phyloP scores from a whole-genome alignment of 106 monocot genomes.

The Iris macrosiphon region DNA sequence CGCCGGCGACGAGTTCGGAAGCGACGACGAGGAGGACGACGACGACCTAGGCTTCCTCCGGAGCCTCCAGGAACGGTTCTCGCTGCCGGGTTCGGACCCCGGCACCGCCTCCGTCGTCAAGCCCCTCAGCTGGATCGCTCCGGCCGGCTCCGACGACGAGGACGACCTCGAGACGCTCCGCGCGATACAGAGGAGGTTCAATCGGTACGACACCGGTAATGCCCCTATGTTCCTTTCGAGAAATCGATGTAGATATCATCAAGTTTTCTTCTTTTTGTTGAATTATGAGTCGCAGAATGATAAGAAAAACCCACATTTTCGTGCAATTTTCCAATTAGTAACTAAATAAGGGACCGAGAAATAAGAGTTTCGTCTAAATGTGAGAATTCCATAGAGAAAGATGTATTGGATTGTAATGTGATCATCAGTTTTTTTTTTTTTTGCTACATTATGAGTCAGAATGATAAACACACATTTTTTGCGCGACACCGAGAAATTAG shows the following conservation, averaged over 20 bases:
- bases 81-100: background rate
- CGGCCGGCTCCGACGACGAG: conserved; percentile 43
- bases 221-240: background rate
- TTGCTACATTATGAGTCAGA: too few species aligned
- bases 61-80: conserved; percentile 39
- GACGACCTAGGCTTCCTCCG: conserved; percentile 32
- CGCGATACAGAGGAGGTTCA: conserved; percentile 64
- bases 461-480: too few species aligned
- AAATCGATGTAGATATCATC: background rate
- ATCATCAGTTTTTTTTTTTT: too few species aligned
- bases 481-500: too few species aligned
- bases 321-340: background rate
- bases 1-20: background rate
- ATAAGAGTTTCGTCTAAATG: too few species aligned
- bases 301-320: background rate
- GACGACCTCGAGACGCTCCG: conserved; percentile 77
- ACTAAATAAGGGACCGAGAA: background rate
- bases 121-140: background rate
- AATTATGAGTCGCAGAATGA: background rate
- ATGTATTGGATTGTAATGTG: too few species aligned
- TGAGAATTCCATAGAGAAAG: too few species aligned
- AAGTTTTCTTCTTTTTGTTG: background rate
- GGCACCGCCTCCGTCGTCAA: background rate
- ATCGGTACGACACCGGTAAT: conserved; percentile 56
- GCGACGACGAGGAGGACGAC: conserved; percentile 15